phyloP scores from a whole-genome alignment of 192 early-diverging fungal species.

The Coemansia sp. region DNA sequence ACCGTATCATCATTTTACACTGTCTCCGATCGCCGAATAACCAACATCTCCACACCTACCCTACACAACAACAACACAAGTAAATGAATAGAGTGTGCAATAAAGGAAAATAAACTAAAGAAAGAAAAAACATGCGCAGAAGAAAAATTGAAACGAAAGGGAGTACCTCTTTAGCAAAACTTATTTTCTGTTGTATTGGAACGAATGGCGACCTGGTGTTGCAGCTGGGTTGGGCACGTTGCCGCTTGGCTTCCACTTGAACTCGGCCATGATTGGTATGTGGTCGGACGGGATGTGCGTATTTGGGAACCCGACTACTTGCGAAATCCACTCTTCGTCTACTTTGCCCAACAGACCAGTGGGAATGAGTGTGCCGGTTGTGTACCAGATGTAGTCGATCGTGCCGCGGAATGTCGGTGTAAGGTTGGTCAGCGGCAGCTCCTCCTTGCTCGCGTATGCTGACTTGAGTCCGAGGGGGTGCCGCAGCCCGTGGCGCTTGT shows the following conservation, averaged over 20 bases:
- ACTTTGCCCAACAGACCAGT: slow-evolving; percentile 79
- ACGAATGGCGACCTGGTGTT: slow-evolving; percentile 29
- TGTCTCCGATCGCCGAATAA: too few species aligned
- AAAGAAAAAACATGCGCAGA: neutral
- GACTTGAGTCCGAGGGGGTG: slow-evolving; percentile 84
- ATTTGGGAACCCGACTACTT: slow-evolving; percentile 90
- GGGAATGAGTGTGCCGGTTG: slow-evolving; percentile 68
- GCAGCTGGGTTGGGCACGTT: slow-evolving; percentile 9
- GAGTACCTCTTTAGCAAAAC: slow-evolving; percentile 2
- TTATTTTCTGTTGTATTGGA: slow-evolving; percentile 42
- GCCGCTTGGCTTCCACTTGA: slow-evolving; percentile 58
- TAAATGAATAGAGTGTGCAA: too few species aligned
- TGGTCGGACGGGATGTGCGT: slow-evolving; percentile 84
- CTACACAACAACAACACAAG: too few species aligned
- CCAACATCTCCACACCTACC: too few species aligned
- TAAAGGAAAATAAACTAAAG: neutral
- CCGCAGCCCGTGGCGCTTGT: slow-evolving; percentile 76
- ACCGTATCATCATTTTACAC: too few species aligned
- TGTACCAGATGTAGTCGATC: slow-evolving; percentile 96
- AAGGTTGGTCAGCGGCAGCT: slow-evolving; percentile 91
- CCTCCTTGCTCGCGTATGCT: slow-evolving; percentile 69
- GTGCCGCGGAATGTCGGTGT: slow-evolving; percentile 82
- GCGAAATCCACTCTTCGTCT: slow-evolving; percentile 75
- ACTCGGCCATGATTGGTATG: slow-evolving; percentile 71
- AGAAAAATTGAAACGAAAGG: too few species aligned